Evolutionary conservation across 1,284 basidiomycete species (phyloP), one percentile per base, ranked within the genome.

Genomic region (Trametes versicolor): DNA sequence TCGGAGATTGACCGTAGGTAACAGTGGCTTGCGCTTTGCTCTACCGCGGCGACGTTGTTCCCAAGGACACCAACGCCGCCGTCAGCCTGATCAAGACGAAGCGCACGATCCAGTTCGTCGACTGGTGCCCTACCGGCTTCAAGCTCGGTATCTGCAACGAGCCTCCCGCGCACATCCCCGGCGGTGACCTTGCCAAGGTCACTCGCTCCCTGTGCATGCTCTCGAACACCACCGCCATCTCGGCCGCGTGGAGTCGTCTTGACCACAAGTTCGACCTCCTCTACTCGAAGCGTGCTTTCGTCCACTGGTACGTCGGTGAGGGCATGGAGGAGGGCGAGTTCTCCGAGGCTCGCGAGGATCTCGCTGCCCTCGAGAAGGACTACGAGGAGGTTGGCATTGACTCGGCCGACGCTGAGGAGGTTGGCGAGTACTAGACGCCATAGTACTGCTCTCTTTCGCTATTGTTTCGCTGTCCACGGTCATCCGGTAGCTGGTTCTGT

Each of bases 291-390:
- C 93, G 92, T 79, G 95, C 91, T 65, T 97, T 97, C 77, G 95
- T 94, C 53, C 91, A 96, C 83, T 94, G 95, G 94, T 97, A 97
- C 74, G 94, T 96, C 69, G 96, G 96, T 72, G 96, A 98, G 81
- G 97, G 97, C 82, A 99, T 98, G 97, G 97, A 98, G 80, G 97
- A 98, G 83, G 96, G 97, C 77, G 97, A 99, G 82, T 97, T 98
- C 83, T 96, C 94, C 53, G 97, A 98, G 83, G 97, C 96, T 32
- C 93, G 97, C 72, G 97, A 98, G 82, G 97, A 98, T 80, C 89
- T 98, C 65, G 97, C 97, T 45, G 97, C 97, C 17, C 89, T 98
- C 65, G 97, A 98, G 85, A 97, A 98, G 82, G 95, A 97, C 74
- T 97, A 97, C 77, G 94, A 96, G 79, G 95, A 97, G 81, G 96